phyloP scores from a whole-genome alignment of 208 protist species.

The Naegleria fowleri region DNA sequence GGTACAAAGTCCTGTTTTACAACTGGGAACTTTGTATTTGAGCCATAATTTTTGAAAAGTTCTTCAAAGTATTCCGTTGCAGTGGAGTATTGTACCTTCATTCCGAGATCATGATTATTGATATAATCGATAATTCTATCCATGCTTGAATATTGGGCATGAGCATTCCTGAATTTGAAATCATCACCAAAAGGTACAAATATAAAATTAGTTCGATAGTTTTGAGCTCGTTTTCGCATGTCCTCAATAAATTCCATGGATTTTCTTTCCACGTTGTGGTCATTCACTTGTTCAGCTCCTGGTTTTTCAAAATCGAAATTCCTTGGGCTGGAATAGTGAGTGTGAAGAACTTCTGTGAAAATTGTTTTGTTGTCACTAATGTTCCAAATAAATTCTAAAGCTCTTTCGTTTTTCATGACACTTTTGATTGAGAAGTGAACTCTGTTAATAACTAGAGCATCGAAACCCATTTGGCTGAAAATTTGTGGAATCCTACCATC shows the following conservation, averaged over 20 bases:
- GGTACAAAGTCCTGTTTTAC: slow-evolving; percentile 55
- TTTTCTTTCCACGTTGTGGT: neutral
- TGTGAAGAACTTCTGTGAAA: slow-evolving; percentile 54
- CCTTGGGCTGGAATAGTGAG: slow-evolving; percentile 49
- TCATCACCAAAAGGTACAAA: slow-evolving; percentile 56
- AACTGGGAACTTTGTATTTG: slow-evolving; percentile 32
- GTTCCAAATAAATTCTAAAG: slow-evolving; percentile 61
- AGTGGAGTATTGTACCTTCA: slow-evolving; percentile 39
- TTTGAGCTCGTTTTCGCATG: neutral
- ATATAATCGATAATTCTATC: slow-evolving; percentile 45
- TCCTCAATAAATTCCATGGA: slow-evolving; percentile 27
- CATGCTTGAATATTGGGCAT: slow-evolving; percentile 50
- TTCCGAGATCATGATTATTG: slow-evolving; percentile 23
- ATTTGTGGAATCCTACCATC: slow-evolving; percentile 44
- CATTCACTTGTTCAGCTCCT: neutral
- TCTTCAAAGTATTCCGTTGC: slow-evolving; percentile 48
- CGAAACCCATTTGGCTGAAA: slow-evolving; percentile 44
- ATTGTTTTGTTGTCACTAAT: slow-evolving; percentile 40
- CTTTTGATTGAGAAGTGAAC: slow-evolving; percentile 42
- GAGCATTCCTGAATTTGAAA: slow-evolving; percentile 49
- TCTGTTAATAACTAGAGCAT: slow-evolving; percentile 62
- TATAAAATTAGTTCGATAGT: slow-evolving; percentile 42
- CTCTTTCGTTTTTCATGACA: slow-evolving; percentile 35
- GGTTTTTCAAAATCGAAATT: slow-evolving; percentile 42
- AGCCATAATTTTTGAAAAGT: slow-evolving; percentile 21